Conservation (phyloP, 164 flowering plant genomes). For the Macadamia integrifolia region DNA sequence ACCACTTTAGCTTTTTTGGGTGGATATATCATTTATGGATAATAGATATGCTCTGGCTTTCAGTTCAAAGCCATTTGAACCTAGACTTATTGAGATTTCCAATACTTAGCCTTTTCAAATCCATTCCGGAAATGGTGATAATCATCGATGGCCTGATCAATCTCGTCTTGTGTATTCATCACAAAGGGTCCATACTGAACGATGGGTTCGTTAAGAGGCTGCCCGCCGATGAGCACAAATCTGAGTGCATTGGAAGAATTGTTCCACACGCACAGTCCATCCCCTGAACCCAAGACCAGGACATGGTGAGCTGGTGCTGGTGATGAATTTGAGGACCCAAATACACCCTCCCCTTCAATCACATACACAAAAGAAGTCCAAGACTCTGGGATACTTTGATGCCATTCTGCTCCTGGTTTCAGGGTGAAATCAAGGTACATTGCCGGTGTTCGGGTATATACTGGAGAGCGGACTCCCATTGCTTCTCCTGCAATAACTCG, state of each 20-base stretch:
- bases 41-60: background rate
- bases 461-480: constrained; percentile 71
- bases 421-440: constrained; percentile 80
- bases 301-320: constrained; percentile 51
- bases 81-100: constrained; percentile 48
- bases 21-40: too few relatives aligned
- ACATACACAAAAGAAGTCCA: constrained; percentile 74
- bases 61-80: background rate
- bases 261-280: constrained; percentile 75
- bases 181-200: constrained; percentile 89
- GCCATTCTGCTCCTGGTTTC: constrained; percentile 44
- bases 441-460: constrained; percentile 82
- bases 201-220: constrained; percentile 75
- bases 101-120: constrained; percentile 68
- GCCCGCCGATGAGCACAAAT: constrained; percentile 69
- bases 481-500: constrained; percentile 82
- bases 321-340: constrained; percentile 38
- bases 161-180: constrained; percentile 87
- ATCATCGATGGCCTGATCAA: constrained; percentile 70
- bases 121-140: constrained; percentile 57
- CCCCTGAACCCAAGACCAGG: constrained; percentile 65
- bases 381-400: constrained; percentile 63
- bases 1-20: too few relatives aligned
- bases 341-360: constrained; percentile 75
- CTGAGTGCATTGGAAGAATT: constrained; percentile 44